Evolutionary conservation across 75 land plant genomes (phyloP), one percentile per base, ranked within the genome.

Genomic region (Selaginella tamariscina): DNA sequence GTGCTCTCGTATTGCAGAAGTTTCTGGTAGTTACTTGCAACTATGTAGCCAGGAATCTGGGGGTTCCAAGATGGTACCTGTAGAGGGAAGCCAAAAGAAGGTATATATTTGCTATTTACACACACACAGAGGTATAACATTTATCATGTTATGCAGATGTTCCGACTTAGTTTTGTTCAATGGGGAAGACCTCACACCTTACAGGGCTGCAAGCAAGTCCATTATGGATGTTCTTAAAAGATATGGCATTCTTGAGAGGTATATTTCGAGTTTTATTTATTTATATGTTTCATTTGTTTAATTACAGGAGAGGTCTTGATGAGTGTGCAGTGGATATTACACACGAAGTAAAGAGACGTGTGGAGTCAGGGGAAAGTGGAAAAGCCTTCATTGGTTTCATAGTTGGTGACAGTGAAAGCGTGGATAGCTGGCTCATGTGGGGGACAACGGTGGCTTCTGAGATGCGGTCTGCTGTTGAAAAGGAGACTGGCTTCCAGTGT

Each of bases 111-210:
- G 30, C 30, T 29, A 8, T 65, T n/a, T 65, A 18, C 8, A 65
- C 66, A 39, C 5, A 39, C 49, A 39, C 15, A 39, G 49, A 39
- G 15, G 5, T 15, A 39, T n/a, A n/a, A n/a, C n/a, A n/a, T n/a
- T n/a, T n/a, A n/a, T n/a, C n/a, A n/a, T n/a, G n/a, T 39, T 27
- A 39, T 49, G 69, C 78, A 78, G 80, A 31, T 75, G 78, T 55
- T 77, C 80, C 27, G 69, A 74, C 15, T 33, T 78, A 27, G 78
- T 75, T 11, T 54, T 78, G 55, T 49, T 78, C 30, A 78, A 78
- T 66, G 80, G 80, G 64, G 80, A 78, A 55, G 80, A 78, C 63
- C 72, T 78, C 32, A 78, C 78, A 30, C 80, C 80, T 31, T 78
- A 78, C 44, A 62, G 80, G 68, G 78, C 78, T 55, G 79, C 78